These are phyloP conservation scores for Herpetospermum pedunculosum DNA, from an alignment of 306 rosid genomes.

Conservation along the genomic window DNA sequence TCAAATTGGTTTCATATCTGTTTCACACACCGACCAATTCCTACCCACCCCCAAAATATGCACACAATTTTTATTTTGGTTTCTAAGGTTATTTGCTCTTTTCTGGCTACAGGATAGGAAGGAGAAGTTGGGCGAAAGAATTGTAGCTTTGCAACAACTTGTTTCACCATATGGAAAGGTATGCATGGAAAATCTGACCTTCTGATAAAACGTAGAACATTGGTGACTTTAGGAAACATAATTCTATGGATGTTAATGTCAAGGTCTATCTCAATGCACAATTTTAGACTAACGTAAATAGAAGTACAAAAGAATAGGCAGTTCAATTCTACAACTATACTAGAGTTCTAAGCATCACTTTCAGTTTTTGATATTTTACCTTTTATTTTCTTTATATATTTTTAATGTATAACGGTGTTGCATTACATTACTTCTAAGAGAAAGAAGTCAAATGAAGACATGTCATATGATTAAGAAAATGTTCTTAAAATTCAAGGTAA, in stretches of 20 bases:
- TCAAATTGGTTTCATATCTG: too few relatives aligned
- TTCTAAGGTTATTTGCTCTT: background rate
- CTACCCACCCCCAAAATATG: too few relatives aligned
- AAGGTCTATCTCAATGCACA: background rate
- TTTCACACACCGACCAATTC: too few relatives aligned
- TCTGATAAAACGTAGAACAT: background rate
- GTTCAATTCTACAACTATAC: background rate
- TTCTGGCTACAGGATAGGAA: slow-evolving; percentile 56
- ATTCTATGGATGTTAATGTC: background rate
- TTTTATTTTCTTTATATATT: too few relatives aligned
- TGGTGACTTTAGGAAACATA: background rate
- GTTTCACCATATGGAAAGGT: slow-evolving; percentile 97
- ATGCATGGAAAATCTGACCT: background rate
- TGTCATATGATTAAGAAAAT: too few relatives aligned
- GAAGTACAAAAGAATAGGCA: background rate
- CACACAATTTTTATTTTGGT: background rate
- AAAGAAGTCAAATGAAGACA: too few relatives aligned
- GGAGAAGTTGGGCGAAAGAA: slow-evolving; percentile 69
- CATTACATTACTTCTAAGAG: too few relatives aligned
- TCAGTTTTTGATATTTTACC: background rate
- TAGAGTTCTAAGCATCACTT: background rate
- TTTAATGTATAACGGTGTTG: too few relatives aligned
- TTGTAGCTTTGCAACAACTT: slow-evolving; percentile 81
- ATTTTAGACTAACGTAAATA: background rate
- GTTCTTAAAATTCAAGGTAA: too few relatives aligned